Percentiles rank a stretch among this genome's conserved stretches.
phyloP scores from a whole-genome alignment of 345 rosid genomes.

The Eucalyptus cloeziana region DNA sequence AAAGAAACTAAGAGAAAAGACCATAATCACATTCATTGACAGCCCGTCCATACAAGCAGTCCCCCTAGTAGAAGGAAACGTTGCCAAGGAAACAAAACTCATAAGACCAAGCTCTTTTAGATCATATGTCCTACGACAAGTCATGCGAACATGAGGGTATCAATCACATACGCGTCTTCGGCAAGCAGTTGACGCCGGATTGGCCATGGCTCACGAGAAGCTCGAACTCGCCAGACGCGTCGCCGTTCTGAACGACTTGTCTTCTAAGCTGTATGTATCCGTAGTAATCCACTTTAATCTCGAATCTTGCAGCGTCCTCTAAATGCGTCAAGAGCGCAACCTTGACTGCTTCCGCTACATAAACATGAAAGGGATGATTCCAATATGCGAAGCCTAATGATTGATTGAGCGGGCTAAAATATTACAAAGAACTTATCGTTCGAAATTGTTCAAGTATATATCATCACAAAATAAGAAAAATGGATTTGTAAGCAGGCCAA shows the following conservation, averaged over 20 bases:
- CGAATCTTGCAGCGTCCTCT: conserved; percentile 16
- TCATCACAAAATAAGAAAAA: not conserved
- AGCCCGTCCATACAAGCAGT: not conserved
- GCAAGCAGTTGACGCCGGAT: not conserved
- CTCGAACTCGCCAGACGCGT: not conserved
- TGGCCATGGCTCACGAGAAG: not conserved
- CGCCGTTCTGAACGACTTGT: not conserved
- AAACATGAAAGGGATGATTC: not conserved
- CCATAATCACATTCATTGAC: not conserved
- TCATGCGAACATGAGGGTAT: not conserved
- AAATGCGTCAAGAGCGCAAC: conserved; percentile 39
- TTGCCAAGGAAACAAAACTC: not conserved
- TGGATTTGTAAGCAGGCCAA: not conserved
- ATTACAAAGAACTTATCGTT: not conserved
- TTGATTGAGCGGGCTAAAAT: not conserved
- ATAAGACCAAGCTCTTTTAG: not conserved
- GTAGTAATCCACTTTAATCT: conserved; percentile 42
- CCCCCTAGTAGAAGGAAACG: not conserved
- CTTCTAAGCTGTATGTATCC: conserved; percentile 52
- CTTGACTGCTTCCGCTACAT: conserved; percentile 68
- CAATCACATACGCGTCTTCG: not conserved
- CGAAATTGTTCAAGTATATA: not conserved
- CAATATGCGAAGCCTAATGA: not conserved
- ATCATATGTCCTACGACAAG: not conserved
- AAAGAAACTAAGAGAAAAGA: not conserved